A percentile compares a stretch with the other conserved stretches of the same genome.
Conservation (phyloP, 257 asterid genomes). For the Prunella vulgaris region DNA sequence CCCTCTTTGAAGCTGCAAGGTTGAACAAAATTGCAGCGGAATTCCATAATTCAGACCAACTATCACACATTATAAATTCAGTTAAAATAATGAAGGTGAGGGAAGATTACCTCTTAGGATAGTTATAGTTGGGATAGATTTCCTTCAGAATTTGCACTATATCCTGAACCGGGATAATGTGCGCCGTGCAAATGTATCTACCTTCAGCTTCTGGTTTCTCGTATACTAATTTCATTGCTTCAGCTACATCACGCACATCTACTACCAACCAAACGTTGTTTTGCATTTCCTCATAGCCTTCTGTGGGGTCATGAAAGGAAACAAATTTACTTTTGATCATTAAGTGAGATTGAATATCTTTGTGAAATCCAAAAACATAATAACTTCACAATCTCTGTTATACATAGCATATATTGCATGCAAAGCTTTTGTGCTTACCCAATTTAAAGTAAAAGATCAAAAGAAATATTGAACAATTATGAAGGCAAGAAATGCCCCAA, state of each 20-base stretch:
- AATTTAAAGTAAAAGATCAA: not conserved
- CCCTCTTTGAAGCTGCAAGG: slow-evolving; percentile 48
- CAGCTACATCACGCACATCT: slow-evolving; percentile 73
- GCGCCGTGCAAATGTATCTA: slow-evolving; percentile 61
- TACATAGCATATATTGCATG: no score
- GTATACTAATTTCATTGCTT: slow-evolving; percentile 46
- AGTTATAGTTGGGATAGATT: slow-evolving; percentile 47
- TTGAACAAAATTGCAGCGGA: not conserved
- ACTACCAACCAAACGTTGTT: slow-evolving; percentile 32
- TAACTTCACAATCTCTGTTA: no score
- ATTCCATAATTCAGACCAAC: not conserved
- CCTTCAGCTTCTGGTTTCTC: slow-evolving; percentile 67
- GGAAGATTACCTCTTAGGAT: slow-evolving; percentile 62
- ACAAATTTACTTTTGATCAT: not conserved
- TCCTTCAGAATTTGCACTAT: slow-evolving; percentile 45
- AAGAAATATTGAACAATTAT: not conserved
- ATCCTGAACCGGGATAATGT: slow-evolving; percentile 26
- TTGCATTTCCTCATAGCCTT: slow-evolving; percentile 50
- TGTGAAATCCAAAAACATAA: not conserved
- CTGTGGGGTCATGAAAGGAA: slow-evolving; percentile 23
- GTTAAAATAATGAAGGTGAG: not conserved
- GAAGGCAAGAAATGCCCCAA: not conserved
- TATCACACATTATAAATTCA: not conserved
- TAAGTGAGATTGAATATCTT: not conserved
- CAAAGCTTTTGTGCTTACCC: not conserved